Base-by-base conservation (phyloP, 2,329 filamentous ascomycete genomes). In the Neofusicoccum sp. region DNA sequence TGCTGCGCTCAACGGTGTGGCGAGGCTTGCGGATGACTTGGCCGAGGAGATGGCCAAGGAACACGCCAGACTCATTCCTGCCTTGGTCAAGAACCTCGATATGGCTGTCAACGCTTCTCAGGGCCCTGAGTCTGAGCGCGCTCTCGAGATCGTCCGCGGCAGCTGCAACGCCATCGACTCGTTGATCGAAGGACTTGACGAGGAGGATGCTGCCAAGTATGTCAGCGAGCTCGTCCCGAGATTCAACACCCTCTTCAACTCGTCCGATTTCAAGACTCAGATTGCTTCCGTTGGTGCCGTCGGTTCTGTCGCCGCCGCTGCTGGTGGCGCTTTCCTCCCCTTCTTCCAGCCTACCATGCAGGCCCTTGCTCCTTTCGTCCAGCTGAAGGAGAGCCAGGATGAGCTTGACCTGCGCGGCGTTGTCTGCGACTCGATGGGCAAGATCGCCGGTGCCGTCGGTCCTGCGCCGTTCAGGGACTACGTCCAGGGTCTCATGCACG, bases 311-410 rank as follows among this genome's bases (percentile, higher is more conserved):
- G 95, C 95, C 33, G 88, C 89, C 12, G 91, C 93, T 58, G 87
- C 95, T 61, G 90, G 91, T 70, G 84, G 88, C 64, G 86, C 85
- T 12, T 99, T 98, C 81, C 79, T 89, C 68, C 91, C 93, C n/a
- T 98, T 90, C 82, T 96, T 98, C 73, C 86, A 91, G 69, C 84
- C 89, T 65, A 93, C 91, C 30, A 97, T 99, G 91, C 84, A 89
- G 64, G 86, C 89, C n/a, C 86, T 98, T 61, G 91, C 90, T 59
- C 84, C 86, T 58, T 97, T 91, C 69, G 89, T 95, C 65, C 83
- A 85, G 59, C 88, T 96, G 76, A 96, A 96, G 80, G 90, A 93
- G 58, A 90, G 85, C 62, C 90, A 96, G 66, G 92, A 96, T 56
- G 91, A 96, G 72, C 86, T 98, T 58, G 89, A 96, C 65, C 85